Conservation (phyloP, 306 rosid genomes). For the Hippophae rhamnoides region DNA sequence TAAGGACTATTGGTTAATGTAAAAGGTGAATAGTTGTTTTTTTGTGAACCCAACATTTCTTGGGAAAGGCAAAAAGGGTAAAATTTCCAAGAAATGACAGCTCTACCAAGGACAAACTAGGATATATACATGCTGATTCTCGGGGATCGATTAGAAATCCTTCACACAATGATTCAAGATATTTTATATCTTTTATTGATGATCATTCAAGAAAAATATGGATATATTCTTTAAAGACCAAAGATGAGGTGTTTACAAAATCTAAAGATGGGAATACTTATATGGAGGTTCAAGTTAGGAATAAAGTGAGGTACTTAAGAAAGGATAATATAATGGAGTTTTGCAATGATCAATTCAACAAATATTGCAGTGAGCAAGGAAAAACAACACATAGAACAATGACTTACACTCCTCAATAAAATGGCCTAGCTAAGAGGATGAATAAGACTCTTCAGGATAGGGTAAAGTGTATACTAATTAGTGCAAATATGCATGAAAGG, state of each 20-base stretch:
- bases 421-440: not conserved
- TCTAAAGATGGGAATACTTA: not conserved
- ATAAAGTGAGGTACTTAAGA: not conserved
- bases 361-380: not conserved
- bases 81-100: not conserved
- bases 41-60: not conserved
- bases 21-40: not conserved
- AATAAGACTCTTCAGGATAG: not conserved
- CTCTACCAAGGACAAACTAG: not conserved
- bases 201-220: not conserved
- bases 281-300: not conserved
- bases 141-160: no score
- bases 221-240: not conserved
- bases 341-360: not conserved
- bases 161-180: not conserved
- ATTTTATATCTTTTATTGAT: no score
- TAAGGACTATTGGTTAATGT: not conserved
- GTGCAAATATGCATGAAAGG: not conserved
- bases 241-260: not conserved
- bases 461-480: not conserved
- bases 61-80: not conserved
- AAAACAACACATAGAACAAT: not conserved
- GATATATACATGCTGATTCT: not conserved
- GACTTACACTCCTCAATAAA: not conserved
- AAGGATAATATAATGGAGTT: not conserved